Base-by-base conservation (phyloP, 352 stramenopile species). In the Globisporangium nodosum region DNA sequence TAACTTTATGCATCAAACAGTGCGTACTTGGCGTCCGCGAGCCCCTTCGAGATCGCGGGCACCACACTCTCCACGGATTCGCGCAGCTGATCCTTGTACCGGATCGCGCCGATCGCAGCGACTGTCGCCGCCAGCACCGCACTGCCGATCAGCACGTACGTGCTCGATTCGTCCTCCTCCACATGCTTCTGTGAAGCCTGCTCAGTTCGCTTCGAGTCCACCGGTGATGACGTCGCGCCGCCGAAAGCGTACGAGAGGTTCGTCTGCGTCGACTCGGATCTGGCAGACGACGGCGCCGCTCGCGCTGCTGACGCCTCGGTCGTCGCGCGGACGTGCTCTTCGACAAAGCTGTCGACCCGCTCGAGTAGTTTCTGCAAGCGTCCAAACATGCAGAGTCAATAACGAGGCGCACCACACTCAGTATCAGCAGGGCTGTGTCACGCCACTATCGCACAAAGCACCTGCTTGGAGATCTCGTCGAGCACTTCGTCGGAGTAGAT, bases 11-110 rank as follows among this genome's bases (percentile, higher is more conserved):
- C 75, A 9, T 88, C 78, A 53, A 89, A 86, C 5, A 89, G 59
- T 30, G 76, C 76, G 52, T 78, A 81, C 56, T 87, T 88, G 52
- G 78, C 80, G 51, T 90, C 80, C 0, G 66, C 69, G 27, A 90
- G 56, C 0, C 72, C 66, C 51, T 87, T 87, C 13, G 73, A 84
- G 35, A 90, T 74, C n/a, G 65, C 69, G 11, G 76, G 74, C 21
- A 73, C 58, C 12, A 75, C 71, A 42, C 65, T 64, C 6, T 68
- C 68, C 16, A 84, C 52, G 2, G 65, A 68, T 2, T 87, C 76
- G 8, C 75, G 62, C 40, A 90, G 69, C 30, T 68, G 72, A 49
- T 81, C 66, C 27, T 77, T 78, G 56, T 85, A 88, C 33, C 68
- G 69, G 13, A 85, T 54, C 21, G 65, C 59, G 18, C 78, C 72